Percentiles rank a stretch among this genome's conserved stretches.
phyloP scores from a whole-genome alignment of 164 flowering plant species.

The Platanus orientalis region DNA sequence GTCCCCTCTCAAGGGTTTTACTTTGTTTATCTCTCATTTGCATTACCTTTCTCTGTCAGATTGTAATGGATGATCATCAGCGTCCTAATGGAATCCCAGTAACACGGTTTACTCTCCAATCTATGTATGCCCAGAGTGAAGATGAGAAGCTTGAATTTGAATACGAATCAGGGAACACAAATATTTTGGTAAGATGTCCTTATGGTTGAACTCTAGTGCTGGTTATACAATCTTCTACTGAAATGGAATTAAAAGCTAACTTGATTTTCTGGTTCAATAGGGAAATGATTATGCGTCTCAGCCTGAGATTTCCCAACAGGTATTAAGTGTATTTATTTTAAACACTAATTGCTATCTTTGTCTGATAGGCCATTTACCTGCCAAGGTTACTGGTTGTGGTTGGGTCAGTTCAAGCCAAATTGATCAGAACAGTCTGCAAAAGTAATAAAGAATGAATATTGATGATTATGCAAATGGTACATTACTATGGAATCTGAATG shows the following conservation, averaged over 20 bases:
- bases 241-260: not conserved
- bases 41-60: conserved; percentile 38
- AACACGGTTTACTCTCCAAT: conserved; percentile 81
- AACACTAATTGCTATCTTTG: not conserved
- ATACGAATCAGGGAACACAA: conserved; percentile 91
- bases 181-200: conserved; percentile 56
- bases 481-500: too few relatives aligned
- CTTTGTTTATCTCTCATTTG: not conserved
- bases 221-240: not conserved
- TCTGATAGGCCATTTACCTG: not conserved
- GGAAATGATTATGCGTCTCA: conserved; percentile 64
- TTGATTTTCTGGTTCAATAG: conserved; percentile 33
- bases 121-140: conserved; percentile 89
- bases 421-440: not conserved
- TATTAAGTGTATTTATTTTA: conserved; percentile 19
- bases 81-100: conserved; percentile 93
- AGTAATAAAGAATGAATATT: not conserved
- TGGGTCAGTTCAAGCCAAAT: not conserved
- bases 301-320: conserved; percentile 85
- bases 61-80: conserved; percentile 95
- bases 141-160: conserved; percentile 98
- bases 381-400: not conserved
- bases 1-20: not conserved
- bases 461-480: not conserved
- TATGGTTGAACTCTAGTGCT: not conserved